These are phyloP conservation scores for Curvularia sp. DNA, from an alignment of 2,329 filamentous ascomycete genomes.

Conservation along the genomic window DNA sequence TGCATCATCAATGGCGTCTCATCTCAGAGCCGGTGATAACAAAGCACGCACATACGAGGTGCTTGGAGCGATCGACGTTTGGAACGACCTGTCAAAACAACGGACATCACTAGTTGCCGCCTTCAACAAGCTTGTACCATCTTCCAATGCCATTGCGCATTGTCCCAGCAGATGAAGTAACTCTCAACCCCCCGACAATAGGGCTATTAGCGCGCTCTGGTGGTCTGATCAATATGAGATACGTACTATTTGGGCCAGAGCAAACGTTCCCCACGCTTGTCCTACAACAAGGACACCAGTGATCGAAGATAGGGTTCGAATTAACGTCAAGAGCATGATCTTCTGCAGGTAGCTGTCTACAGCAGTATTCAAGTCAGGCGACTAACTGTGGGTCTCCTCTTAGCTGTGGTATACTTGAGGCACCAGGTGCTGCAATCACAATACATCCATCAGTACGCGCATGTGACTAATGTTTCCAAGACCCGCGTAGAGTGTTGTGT, in stretches of 20 bases:
- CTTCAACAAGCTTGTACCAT: constrained; percentile 2
- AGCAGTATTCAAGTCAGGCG: constrained; percentile 1
- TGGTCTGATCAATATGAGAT: background rate
- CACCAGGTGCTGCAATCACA: constrained; percentile 2
- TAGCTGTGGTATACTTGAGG: background rate
- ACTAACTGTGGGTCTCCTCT: constrained; percentile 3
- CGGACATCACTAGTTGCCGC: background rate
- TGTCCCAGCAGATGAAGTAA: background rate
- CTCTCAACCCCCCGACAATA: background rate
- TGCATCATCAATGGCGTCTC: background rate
- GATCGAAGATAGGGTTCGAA: background rate
- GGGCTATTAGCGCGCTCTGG: background rate
- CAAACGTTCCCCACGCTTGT: background rate
- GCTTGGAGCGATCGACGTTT: constrained; percentile 9
- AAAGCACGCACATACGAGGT: background rate
- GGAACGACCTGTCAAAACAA: constrained; percentile 8
- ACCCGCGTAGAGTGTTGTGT: background rate
- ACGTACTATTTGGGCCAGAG: background rate
- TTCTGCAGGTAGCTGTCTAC: background rate
- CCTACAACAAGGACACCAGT: background rate
- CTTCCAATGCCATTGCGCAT: constrained; percentile 1
- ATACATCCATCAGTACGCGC: constrained; percentile 6
- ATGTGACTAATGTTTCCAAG: constrained; percentile 3
- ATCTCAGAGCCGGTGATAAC: background rate
- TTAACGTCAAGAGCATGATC: background rate